phyloP scores from a whole-genome alignment of 495 filamentous ascomycete species.

The Cryomyces minteri region DNA sequence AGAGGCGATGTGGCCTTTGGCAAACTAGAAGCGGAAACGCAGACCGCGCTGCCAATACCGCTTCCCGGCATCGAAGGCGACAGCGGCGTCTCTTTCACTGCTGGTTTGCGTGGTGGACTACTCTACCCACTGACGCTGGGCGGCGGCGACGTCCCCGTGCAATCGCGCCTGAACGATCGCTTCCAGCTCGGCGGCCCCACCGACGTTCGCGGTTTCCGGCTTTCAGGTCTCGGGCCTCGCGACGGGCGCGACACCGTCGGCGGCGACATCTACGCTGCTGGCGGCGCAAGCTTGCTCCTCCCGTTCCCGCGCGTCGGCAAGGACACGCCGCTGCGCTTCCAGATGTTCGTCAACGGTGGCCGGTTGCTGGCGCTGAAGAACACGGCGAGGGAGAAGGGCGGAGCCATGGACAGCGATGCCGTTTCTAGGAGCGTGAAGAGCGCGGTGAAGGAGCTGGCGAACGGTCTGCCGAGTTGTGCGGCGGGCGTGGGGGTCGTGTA shows the following conservation, averaged over 20 bases:
- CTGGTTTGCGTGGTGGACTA: constrained; percentile 43
- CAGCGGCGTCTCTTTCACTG: constrained; percentile 56
- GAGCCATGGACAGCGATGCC: constrained; percentile 33
- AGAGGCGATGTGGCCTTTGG: constrained; percentile 80
- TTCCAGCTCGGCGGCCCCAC: constrained; percentile 90
- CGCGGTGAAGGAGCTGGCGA: constrained; percentile 43
- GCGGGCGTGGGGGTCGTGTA: constrained; percentile 86
- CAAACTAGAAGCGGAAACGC: constrained; percentile 70
- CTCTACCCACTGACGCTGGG: constrained; percentile 41
- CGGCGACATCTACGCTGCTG: constrained; percentile 80
- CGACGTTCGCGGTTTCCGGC: constrained; percentile 82
- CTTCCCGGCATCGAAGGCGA: constrained; percentile 45
- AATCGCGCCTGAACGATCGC: constrained; percentile 78
- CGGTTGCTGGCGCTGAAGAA: constrained; percentile 59
- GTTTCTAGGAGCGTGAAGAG: constrained; percentile 31
- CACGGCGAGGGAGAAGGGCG: constrained; percentile 18
- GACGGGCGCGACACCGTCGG: constrained; percentile 75
- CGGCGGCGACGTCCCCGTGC: constrained; percentile 28
- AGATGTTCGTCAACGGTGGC: constrained; percentile 82
- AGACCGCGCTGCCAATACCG: constrained; percentile 51
- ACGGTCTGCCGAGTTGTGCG: constrained; percentile 66
- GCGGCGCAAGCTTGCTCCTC: constrained; percentile 62
- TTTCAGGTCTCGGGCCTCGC: constrained; percentile 71
- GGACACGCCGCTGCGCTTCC: constrained; percentile 70
- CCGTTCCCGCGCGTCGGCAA: constrained; percentile 63